Conservation (phyloP, 768 basidiomycete species). For the Boletus subparvulus region DNA sequence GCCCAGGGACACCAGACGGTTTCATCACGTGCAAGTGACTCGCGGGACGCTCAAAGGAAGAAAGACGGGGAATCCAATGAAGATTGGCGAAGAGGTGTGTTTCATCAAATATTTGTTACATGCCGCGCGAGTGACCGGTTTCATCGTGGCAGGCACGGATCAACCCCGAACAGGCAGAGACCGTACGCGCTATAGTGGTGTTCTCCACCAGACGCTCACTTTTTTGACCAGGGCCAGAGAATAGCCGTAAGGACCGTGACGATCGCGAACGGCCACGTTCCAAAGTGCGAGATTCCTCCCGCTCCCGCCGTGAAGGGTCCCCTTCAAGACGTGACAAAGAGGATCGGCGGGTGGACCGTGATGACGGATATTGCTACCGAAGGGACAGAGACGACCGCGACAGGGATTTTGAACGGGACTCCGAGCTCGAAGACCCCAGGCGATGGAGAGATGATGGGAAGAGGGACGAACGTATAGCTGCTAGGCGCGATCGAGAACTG, state of each 20-base stretch:
- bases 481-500: conserved; percentile 49
- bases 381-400: conserved; percentile 40
- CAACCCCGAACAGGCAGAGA: conserved; percentile 54
- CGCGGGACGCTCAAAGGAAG: conserved; percentile 60
- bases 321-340: conserved; percentile 48
- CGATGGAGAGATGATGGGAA: conserved; percentile 84
- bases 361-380: conserved; percentile 25
- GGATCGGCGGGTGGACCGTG: conserved; percentile 37
- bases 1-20: conserved; percentile 34
- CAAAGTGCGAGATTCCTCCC: conserved; percentile 60
- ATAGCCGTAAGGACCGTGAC: conserved; percentile 53
- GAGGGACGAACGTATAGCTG: conserved; percentile 70
- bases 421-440: conserved; percentile 64
- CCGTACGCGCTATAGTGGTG: conserved; percentile 41
- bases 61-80: conserved; percentile 73
- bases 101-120: conserved; percentile 1
- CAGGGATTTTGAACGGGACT: conserved; percentile 45
- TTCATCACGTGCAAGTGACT: conserved; percentile 54
- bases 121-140: background rate
- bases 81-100: conserved; percentile 82
- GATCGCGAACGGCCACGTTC: conserved; percentile 69
- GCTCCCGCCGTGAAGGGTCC: conserved; percentile 58
- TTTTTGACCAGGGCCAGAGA: conserved; percentile 47
- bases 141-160: conserved; percentile 42
- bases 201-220: conserved; percentile 1